Evolutionary conservation across 768 basidiomycete species (phyloP).

Genomic region (Psilocybe tampanensis): DNA sequence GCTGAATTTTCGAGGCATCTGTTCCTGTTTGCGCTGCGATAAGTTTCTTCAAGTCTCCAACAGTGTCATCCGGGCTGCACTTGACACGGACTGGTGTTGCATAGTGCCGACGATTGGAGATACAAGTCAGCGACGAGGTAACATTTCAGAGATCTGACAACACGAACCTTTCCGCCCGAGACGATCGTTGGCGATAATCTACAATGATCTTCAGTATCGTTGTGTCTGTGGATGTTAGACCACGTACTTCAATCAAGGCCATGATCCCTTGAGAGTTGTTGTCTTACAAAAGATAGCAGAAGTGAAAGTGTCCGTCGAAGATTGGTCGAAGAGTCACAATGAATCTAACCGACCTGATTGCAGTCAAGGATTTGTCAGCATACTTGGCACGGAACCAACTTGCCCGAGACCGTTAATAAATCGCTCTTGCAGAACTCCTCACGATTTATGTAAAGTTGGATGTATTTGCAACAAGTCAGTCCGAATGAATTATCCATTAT

Average conservation of each 20-base stretch:
- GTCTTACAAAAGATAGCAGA: background rate
- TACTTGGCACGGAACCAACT: too few relatives aligned
- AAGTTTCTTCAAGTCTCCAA: conserved; percentile 95
- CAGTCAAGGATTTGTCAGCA: background rate
- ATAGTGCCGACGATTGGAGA: background rate
- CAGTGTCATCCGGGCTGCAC: conserved; percentile 93
- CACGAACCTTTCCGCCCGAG: conserved; percentile 85
- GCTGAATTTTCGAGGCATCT: conserved; percentile 77
- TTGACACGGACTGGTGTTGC: conserved; percentile 80
- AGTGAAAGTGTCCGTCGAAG: background rate
- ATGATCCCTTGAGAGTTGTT: conserved; percentile 26
- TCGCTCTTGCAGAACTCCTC: too few relatives aligned
- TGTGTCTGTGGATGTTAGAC: conserved; percentile 1
- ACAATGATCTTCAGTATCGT: conserved; percentile 4
- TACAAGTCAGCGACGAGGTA: too few relatives aligned
- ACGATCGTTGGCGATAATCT: conserved; percentile 97
- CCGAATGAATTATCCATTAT: too few relatives aligned
- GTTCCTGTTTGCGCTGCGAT: conserved; percentile 98
- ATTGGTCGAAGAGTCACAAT: background rate
- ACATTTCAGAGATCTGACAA: too few relatives aligned
- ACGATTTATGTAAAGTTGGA: too few relatives aligned
- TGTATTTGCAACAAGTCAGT: too few relatives aligned
- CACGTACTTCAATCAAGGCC: conserved; percentile 56
- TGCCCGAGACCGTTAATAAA: too few relatives aligned
- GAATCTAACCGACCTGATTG: background rate